Evolutionary conservation across 441 rosid species (phyloP), one percentile per base, ranked within the genome.

Genomic region (Hypseocharis bilobata): DNA sequence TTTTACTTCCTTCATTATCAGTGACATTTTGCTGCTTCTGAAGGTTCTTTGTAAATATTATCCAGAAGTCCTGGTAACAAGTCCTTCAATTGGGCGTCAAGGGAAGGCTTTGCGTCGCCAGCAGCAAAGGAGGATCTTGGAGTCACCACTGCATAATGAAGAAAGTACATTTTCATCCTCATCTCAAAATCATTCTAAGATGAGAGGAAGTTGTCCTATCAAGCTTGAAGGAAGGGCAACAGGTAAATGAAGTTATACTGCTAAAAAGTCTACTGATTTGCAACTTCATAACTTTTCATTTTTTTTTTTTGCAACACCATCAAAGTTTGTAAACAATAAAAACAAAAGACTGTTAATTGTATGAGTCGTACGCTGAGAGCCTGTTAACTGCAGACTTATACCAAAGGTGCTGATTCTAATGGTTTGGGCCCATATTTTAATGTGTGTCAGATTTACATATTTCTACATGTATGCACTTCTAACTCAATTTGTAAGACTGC

Each of bases 21-120:
- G 7, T 40, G 44, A 49, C 64, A 36, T 8, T 68, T 17, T 42
- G 11, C 76, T 60, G 65, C 68, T 68, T 74, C 52, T 71, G 64
- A 76, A 87, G 98, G 91, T 92, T 79, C 89, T 92, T 64, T 73
- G 60, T 30, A 78, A 78, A 73, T 84, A 86, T 79, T 87, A 82
- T 78, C 96, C 93, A 56, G 91, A 85, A 70, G 79, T 83, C 67
- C 49, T 77, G 65, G 66, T 54, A n/a, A 72, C 72, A 63, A 86
- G 87, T 77, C 98, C 95, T 16, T 82, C 98, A 56, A 80, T 92
- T 80, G 98, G 96, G 45, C 88, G 93, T 59, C 98, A 86, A 84
- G 98, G 96, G 72, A 92, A 92, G 82, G 84, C 91, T 56, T 65
- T 84, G 72, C 92, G 91, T 17, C 88, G 96, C 38, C 84, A 79